Base-by-base conservation (phyloP, 139 green algal genomes). In the Limnomonas spitsbergensis region DNA sequence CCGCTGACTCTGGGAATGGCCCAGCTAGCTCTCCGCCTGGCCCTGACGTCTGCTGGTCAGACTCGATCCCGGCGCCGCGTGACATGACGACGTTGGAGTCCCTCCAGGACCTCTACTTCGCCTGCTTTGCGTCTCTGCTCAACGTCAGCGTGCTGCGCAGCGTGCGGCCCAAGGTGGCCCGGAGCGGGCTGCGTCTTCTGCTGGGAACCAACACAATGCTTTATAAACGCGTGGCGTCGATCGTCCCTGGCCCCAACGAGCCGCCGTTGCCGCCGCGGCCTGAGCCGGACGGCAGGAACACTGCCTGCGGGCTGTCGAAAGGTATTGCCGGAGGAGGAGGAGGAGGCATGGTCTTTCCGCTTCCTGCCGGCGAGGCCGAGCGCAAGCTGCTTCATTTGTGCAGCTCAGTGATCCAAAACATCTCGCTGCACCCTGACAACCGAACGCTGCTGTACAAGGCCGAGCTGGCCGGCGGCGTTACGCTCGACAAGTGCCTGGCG, bases 401-500 rank as follows among this genome's bases (percentile, higher is more conserved):
- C 75, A 82, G 78, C 26, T 80, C 79, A 36, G 85, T 94, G 77
- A 66, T 91, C 7, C 85, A 90, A 31, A 94, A 94, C 79, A 69
- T 92, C n/a, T 73, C 83, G n/a, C 81, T 86, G 78, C 88, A 94
- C 78, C 86, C 86, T 29, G 53, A 84, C 32, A 94, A 94, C 82
- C 84, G 89, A 66, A 94, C 88, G 0, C 75, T 78, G 2, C 35
- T 94, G 70, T 94, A 92, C 80, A 88, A 88, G 70, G 88, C 88
- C 0, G 89, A 94, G 81, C 89, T 94, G 14, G 47, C 14, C 14
- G 47, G 47, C 20, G 47, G 14, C 14, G 20, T 20, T 61, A 14
- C 20, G 14, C 14, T 61, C 14, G 47, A 20, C 47, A 61, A 20
- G 47, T 61, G 47, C 47, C 20, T 61, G 47, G 47, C 14, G 14